Percentiles rank a stretch among this genome's conserved stretches.
These are phyloP conservation scores for Lachnellula subtilissima DNA, from an alignment of 2,329 filamentous ascomycete species.

Conservation along the genomic window DNA sequence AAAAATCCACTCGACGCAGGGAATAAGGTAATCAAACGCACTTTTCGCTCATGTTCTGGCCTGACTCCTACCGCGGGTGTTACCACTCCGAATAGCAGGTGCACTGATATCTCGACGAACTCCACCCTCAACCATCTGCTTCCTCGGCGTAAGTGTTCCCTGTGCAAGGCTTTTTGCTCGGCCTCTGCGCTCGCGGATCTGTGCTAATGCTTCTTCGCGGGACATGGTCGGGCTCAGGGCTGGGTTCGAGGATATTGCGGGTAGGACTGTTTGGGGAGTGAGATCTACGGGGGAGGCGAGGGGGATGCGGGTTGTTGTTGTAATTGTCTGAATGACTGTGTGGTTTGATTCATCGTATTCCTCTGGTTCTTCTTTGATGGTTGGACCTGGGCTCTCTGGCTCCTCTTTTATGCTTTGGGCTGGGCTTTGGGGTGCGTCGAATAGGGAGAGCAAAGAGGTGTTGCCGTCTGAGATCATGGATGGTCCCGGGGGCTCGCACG, in stretches of 20 bases:
- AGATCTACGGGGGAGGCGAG: constrained; percentile 26
- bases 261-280: constrained; percentile 16
- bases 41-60: constrained; percentile 7
- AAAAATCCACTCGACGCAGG: background rate
- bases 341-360: constrained; percentile 8
- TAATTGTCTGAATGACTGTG: constrained; percentile 23
- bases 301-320: constrained; percentile 31
- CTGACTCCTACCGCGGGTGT: constrained; percentile 21
- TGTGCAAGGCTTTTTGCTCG: constrained; percentile 65
- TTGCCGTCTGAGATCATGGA: constrained; percentile 50
- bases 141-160: constrained; percentile 56
- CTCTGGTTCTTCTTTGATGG: constrained; percentile 5
- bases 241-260: constrained; percentile 38
- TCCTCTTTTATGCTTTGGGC: constrained; percentile 23
- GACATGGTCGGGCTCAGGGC: constrained; percentile 62
- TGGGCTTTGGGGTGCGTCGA: constrained; percentile 46
- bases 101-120: constrained; percentile 30
- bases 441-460: constrained; percentile 56
- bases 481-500: constrained; percentile 56
- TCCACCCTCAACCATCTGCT: constrained; percentile 31
- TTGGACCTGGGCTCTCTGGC: constrained; percentile 7
- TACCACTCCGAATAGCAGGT: constrained; percentile 24
- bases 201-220: constrained; percentile 69
- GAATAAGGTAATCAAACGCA: background rate
- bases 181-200: constrained; percentile 68